Conservation (phyloP, 768 basidiomycete species). For the Roridomyces roridus region DNA sequence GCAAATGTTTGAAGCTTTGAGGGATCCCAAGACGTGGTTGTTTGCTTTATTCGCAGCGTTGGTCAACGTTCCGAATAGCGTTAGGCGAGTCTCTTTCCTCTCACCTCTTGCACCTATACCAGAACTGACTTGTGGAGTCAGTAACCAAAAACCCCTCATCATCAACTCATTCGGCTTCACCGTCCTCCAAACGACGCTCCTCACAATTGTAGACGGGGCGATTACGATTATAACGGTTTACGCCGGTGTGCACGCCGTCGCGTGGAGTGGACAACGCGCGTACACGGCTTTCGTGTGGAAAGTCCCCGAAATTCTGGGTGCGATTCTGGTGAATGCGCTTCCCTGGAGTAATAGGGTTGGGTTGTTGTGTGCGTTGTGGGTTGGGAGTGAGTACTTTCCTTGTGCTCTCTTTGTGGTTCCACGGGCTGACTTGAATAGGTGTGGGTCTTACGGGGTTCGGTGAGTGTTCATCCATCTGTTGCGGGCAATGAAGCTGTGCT, state of each 20-base stretch:
- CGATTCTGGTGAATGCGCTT: slow-evolving; percentile 50
- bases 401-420: not conserved
- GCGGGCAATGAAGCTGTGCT: not conserved
- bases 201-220: slow-evolving; percentile 58
- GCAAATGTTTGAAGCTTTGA: slow-evolving; percentile 70
- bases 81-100: no score
- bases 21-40: slow-evolving; percentile 78
- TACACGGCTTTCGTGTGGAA: slow-evolving; percentile 9
- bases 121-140: no score
- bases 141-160: slow-evolving; percentile 79
- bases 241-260: slow-evolving; percentile 51
- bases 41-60: slow-evolving; percentile 69
- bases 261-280: slow-evolving; percentile 8
- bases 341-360: slow-evolving; percentile 57
- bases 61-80: no score
- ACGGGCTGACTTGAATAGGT: slow-evolving; percentile 24
- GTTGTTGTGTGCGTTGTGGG: slow-evolving; percentile 49
- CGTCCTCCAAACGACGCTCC: slow-evolving; percentile 68
- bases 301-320: slow-evolving; percentile 52
- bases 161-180: slow-evolving; percentile 74
- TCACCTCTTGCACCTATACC: no score
- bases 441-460: slow-evolving; percentile 10
- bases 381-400: slow-evolving; percentile 32
- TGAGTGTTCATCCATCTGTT: not conserved
- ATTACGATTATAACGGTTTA: slow-evolving; percentile 62